These are phyloP conservation scores for Amyloporia xantha DNA, from an alignment of 768 basidiomycete genomes.

Conservation along the genomic window DNA sequence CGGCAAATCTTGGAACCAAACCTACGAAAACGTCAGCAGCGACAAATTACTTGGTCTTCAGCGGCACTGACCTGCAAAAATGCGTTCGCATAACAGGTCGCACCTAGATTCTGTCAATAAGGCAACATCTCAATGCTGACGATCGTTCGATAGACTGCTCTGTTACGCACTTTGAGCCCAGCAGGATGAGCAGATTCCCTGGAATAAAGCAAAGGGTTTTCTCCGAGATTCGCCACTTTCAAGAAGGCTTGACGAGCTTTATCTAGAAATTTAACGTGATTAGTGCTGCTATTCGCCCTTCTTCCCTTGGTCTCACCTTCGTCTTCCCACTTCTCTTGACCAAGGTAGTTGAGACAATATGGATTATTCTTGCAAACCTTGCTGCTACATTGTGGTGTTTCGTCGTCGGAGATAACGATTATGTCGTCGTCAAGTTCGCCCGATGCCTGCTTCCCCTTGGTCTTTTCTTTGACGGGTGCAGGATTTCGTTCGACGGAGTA, in stretches of 20 bases:
- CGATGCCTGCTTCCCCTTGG: constrained; percentile 11
- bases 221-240: constrained; percentile 44
- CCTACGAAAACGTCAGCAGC: constrained; percentile 37
- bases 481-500: constrained; percentile 26
- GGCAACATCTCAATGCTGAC: constrained; percentile 2
- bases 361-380: constrained; percentile 71
- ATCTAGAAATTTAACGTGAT: constrained; percentile 31
- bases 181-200: constrained; percentile 58
- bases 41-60: neutral
- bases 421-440: constrained; percentile 54
- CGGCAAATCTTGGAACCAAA: constrained; percentile 84
- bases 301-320: constrained; percentile 48
- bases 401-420: constrained; percentile 67
- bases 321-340: constrained; percentile 76
- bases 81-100: constrained; percentile 95
- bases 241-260: constrained; percentile 44
- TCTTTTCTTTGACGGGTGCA: constrained; percentile 7
- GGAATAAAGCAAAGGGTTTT: constrained; percentile 44
- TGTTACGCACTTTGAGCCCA: constrained; percentile 61
- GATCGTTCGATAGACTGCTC: neutral
- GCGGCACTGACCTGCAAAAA: constrained; percentile 69
- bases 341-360: constrained; percentile 82
- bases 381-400: constrained; percentile 47
- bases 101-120: constrained; percentile 77
- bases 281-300: constrained; percentile 1